A percentile compares a stretch with the other conserved stretches of the same genome.
These are phyloP conservation scores for Aristolochia contorta DNA, from an alignment of 164 flowering plant genomes.

Conservation along the genomic window DNA sequence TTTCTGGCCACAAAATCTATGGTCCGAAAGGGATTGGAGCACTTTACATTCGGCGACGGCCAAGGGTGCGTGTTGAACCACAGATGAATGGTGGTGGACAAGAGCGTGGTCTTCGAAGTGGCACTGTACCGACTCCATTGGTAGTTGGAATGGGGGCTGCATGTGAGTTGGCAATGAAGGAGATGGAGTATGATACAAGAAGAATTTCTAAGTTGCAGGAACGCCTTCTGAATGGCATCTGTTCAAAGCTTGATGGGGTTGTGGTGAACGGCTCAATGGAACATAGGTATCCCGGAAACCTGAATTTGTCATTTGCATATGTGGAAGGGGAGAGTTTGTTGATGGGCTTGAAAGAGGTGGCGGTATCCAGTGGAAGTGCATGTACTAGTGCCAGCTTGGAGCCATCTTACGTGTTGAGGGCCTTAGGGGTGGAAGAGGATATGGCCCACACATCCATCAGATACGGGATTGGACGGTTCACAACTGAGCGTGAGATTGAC, in stretches of 20 bases:
- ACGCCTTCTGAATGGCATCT: constrained; percentile 65
- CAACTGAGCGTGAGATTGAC: constrained; percentile 87
- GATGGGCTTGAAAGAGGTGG: constrained; percentile 97
- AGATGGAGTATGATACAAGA: constrained; percentile 78
- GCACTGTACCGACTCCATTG: constrained; percentile 89
- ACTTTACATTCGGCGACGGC: constrained; percentile 70
- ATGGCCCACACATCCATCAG: constrained; percentile 98
- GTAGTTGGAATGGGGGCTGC: constrained; percentile 95
- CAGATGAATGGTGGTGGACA: constrained; percentile 98
- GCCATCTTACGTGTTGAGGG: constrained; percentile 92
- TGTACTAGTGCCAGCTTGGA: constrained; percentile 95
- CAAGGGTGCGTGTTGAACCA: constrained; percentile 79
- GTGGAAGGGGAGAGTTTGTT: constrained; percentile 94
- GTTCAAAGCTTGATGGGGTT: constrained; percentile 60
- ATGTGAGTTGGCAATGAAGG: constrained; percentile 70
- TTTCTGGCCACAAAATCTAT: constrained; percentile 89
- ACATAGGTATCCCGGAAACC: constrained; percentile 74
- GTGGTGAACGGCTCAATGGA: constrained; percentile 85
- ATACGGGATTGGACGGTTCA: constrained; percentile 96
- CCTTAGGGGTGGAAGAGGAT: constrained; percentile 94
- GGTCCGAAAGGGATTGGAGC: constrained; percentile 97
- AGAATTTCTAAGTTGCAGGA: constrained; percentile 49
- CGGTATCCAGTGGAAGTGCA: constrained; percentile 95
- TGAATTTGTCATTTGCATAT: constrained; percentile 86
- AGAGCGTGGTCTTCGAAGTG: constrained; percentile 87